Evolutionary conservation across 73 alveolate species (phyloP), one percentile per base, ranked within the genome.

Genomic region (Paramecium biaurelia): DNA sequence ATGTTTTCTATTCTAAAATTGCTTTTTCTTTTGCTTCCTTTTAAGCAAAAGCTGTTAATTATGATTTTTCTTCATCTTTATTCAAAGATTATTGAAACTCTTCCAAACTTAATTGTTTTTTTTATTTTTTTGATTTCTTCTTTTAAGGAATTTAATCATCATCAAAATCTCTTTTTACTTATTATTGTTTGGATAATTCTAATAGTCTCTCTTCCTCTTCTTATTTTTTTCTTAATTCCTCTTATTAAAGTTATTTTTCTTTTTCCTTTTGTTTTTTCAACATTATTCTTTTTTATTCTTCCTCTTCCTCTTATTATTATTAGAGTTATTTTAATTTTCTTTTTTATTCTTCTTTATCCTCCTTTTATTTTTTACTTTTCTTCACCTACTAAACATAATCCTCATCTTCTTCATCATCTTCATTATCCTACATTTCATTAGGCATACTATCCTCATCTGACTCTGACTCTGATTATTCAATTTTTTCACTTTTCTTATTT

Each of bases 1-100:
- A 37, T 37, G 67, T 74, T n/a, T 74, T 74, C 35, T 74, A 28
- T 41, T 74, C 59, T 21, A 41, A 34, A n/a, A 37, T 23, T 4
- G 58, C 14, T 18, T 74, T 41, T 74, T 37, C 67, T 74, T 74
- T 37, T 35, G 84, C 45, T 63, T 63, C 84, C 84, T 63, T 63
- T 63, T 63, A 63, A 0, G 84, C 84, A 63, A 63, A 63, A 30
- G 84, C 26, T 30, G 84, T 63, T 53, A 23, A 4, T 18, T 15
- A 53, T 5, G 68, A 23, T 63, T 63, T 2, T 63, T 63, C n/a
- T 63, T 63, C 84, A 26, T 63, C 84, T 30, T 15, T 3, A 15
- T 30, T 63, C 20, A 63, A 15, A 12, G 84, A 26, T 63, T 30
- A 63, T 63, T 63, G 24, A 63, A 63, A 63, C 2, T 63, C 84